Base-by-base conservation (phyloP, 495 filamentous ascomycete species). In the Podospora pseudoanserina region DNA sequence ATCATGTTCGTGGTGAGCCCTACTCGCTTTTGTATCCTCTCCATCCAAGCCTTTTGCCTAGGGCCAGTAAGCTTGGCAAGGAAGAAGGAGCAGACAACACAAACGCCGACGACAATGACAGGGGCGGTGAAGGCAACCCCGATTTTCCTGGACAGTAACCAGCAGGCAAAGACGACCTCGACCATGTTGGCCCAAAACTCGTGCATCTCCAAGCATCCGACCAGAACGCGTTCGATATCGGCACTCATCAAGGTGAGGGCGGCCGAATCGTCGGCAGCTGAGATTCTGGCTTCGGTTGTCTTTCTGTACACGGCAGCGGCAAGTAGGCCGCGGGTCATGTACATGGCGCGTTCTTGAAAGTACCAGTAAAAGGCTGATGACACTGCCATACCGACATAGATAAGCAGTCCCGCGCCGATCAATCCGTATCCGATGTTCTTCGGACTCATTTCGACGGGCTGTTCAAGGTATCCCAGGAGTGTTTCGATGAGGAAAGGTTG, bases 401-500 rank as follows among this genome's bases (percentile, higher is more conserved):
- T 71, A 27, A 79, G 57, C 1, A 72, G 39, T 13, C 70, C 72
- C 2, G 75, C 75, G 1, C 79, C 78, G 26, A 81, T 79, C 4
- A 81, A 70, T 0, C 79, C 79, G 60, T 78, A 81, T 0, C 74
- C 78, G 49, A 82, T 71, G 65, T 89, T 86, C 16, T 39, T 49
- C 0, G 71, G 44, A 3, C 73, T 81, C 5, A 70, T 54, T 26
- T 77, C 81, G 0, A 74, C 76, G 4, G 83, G 79, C 63, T 83
- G 71, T 7, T 79, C 66, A 4, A 85, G 82, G 60, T 85, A 76
- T 0, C 69, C 72, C 5, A 89, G 72, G 0, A 86, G 81, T 13
- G 82, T 76, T 30, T 87, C 77, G 23, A 91, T 83, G 15, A 92
- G 80, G 62, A 91, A 83, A 0, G 90, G 90, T 69, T 91, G 89